These are phyloP conservation scores for Cicer cuneatum DNA, from an alignment of 306 rosid species.

Conservation along the genomic window DNA sequence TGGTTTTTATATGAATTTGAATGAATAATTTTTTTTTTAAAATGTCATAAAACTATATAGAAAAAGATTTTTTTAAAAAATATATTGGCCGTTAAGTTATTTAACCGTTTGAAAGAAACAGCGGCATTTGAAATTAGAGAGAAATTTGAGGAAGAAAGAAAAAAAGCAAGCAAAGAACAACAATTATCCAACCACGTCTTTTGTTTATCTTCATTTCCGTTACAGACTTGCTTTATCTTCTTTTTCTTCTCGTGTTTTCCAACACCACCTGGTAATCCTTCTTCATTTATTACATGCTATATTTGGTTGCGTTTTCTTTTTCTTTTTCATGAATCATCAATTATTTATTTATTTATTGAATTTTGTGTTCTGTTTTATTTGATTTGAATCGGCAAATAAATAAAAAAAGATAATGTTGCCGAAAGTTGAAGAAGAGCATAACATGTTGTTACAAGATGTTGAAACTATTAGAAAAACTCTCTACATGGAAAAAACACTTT, in stretches of 20 bases:
- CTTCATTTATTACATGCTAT: constrained; percentile 15
- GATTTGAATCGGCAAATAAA: constrained; percentile 5
- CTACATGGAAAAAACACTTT: constrained; percentile 48
- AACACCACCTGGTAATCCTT: constrained; percentile 55
- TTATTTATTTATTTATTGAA: neutral
- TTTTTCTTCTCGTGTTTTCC: constrained; percentile 46
- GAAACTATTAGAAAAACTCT: constrained; percentile 67
- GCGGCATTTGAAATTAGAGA: constrained; percentile 52
- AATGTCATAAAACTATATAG: too few relatives aligned
- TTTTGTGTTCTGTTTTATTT: neutral
- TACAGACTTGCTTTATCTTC: constrained; percentile 31
- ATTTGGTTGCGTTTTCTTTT: neutral
- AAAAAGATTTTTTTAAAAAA: neutral
- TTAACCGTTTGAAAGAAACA: constrained; percentile 35
- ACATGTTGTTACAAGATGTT: constrained; percentile 64
- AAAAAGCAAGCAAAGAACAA: neutral
- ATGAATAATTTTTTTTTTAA: too few relatives aligned
- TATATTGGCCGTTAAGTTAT: constrained; percentile 6
- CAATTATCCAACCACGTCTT: neutral
- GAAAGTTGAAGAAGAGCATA: constrained; percentile 57
- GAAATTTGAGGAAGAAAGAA: neutral
- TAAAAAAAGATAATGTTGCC: constrained; percentile 56
- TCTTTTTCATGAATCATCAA: neutral
- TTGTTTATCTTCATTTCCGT: neutral
- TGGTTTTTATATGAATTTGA: too few relatives aligned